Base-by-base conservation (phyloP, 768 basidiomycete species). In the Lentinus tigrinus region DNA sequence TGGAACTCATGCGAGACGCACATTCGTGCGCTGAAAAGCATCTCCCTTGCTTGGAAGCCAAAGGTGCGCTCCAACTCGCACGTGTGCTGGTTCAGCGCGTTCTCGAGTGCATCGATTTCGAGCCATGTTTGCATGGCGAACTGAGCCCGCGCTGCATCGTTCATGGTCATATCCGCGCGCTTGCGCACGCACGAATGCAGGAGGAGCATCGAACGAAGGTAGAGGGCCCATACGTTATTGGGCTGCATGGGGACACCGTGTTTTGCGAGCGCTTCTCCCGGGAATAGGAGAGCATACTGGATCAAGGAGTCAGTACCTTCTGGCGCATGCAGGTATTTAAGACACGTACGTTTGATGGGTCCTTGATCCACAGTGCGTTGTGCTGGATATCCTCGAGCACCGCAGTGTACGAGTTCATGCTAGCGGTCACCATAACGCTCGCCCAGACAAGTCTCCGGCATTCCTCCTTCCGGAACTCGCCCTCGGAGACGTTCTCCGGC, bases 361-460 rank as follows among this genome's bases (percentile, higher is more conserved):
- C 81, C 31, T 81, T 68, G 44, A 61, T 52, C 31, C 19, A 53
- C 17, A 88, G 71, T 48, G 72, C 67, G 16, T 85, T 79, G 21
- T 77, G 77, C 5, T 77, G 73, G n/a, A 52, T 36, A 11, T 48
- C 51, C 4, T 52, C 46, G 2, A 23, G 39, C n/a, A 85, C 78
- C 23, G 77, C 78, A 4, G 76, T 72, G 64, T 85, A 89, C 10
- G 82, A 78, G 27, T 80, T 83, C 68, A 88, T 82, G 7, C 84
- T 87, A 6, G 88, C 85, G 7, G 82, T 76, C 19, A 89, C 76
- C 51, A 78, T 74, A 70, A 90, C 76, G 4, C 82, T 73, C 65
- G 84, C 87, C 90, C 90, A 92, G 56, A 87, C 87, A 24, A 91
- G 69, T 26, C 89, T 74, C 23, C 90, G 83, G 65, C 84, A 85